Base-by-base conservation (phyloP, 805 yeast genomes). In the Wickerhamia fluorescens region DNA sequence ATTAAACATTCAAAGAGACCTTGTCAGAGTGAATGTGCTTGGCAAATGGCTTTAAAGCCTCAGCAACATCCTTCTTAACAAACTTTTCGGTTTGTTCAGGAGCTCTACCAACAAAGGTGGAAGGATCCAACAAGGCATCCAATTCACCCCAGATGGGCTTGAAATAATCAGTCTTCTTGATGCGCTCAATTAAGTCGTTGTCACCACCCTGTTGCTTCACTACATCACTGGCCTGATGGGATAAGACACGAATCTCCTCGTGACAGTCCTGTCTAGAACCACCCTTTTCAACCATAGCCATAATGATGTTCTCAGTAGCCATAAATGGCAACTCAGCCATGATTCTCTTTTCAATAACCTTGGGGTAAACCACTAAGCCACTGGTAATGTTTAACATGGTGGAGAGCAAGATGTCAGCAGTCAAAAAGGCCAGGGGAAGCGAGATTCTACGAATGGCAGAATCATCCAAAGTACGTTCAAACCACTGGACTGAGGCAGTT, bases 261-360 rank as follows among this genome's bases (percentile, higher is more conserved):
- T 92, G 98, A 52, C 95, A 89, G 34, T 89, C 96, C 70, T 92
- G 98, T 73, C 98, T 82, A 18, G 94, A 87, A 18, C 84, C 97
- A 47, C 97, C 97, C 57, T 81, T 80, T 63, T 87, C 94, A 34
- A 92, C 98, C 96, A 92, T 92, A 30, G 98, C 98, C 98, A 92
- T 92, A 59, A 92, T 92, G 58, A 92, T 75, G 65, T 92, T 92
- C 67, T 92, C 98, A 34, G 98, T 92, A 44, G 98, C 98, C 98
- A 92, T 92, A 73, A 92, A 92, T 45, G 98, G 98, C 52, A 92
- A 71, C 64, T 92, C 98, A 29, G 95, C 73, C 56, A 53, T 75
- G 61, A 92, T 92, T 66, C 97, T 82, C 68, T 96, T 80, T 68
- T 83, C 96, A 51, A 92, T 92, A 47, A 92, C 98, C 74, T 92